A percentile compares a stretch with the other conserved stretches of the same genome.
Evolutionary conservation across 1,139 yeast genomes (phyloP).

Genomic region (Zygoascus hellenicus): DNA sequence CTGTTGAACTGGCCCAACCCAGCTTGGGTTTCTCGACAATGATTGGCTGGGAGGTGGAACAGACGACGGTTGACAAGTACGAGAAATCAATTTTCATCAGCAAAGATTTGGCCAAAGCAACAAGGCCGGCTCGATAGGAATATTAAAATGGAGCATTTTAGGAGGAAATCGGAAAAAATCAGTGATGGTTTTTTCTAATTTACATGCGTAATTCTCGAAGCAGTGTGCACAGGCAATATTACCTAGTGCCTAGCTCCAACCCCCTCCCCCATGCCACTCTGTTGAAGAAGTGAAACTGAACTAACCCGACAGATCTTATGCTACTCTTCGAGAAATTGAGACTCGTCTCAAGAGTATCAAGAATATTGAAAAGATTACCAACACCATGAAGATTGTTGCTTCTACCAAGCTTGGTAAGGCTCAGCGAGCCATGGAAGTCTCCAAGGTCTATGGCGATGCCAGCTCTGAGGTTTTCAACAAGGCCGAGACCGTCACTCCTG

Average conservation of each 20-base stretch:
- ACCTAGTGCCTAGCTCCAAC: too few species aligned
- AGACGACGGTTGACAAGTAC: background rate
- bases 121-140: too few species aligned
- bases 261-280: too few species aligned
- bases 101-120: too few species aligned
- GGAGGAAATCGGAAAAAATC: too few species aligned
- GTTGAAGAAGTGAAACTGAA: too few species aligned
- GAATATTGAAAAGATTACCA: constrained; percentile 98
- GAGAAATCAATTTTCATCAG: background rate
- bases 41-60: background rate
- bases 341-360: constrained; percentile 96
- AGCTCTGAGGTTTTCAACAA: constrained; percentile 73
- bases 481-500: constrained; percentile 64
- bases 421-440: constrained; percentile 87
- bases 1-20: background rate
- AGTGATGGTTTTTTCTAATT: too few species aligned
- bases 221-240: too few species aligned
- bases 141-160: too few species aligned
- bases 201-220: too few species aligned
- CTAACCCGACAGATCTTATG: constrained; percentile 63
- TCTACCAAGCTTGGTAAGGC: constrained; percentile 96
- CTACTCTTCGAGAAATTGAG: constrained; percentile 98
- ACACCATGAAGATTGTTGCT: constrained; percentile 99
- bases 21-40: constrained; percentile 1
- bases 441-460: constrained; percentile 78